A percentile compares a stretch with the other conserved stretches of the same genome.
phyloP scores from a whole-genome alignment of 177 flowering plant species.

The Vitis hybrid region DNA sequence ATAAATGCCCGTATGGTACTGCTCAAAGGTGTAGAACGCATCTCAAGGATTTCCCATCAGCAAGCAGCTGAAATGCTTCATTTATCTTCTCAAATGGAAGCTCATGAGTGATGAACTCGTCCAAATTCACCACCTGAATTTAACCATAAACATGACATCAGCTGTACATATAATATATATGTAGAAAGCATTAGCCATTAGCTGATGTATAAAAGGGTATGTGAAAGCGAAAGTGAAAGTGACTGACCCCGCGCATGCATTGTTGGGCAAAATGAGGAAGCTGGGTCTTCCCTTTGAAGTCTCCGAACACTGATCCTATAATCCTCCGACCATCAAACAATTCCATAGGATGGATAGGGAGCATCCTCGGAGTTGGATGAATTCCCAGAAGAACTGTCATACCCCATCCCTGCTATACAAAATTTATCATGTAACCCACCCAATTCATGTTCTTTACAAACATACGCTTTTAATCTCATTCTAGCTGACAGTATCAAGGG shows the following conservation, averaged over 20 bases:
- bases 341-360: slow-evolving; percentile 82
- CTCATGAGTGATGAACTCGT: slow-evolving; percentile 70
- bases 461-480: too few species aligned
- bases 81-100: slow-evolving; percentile 65
- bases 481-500: too few species aligned
- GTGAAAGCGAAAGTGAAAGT: background rate
- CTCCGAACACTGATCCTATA: slow-evolving; percentile 54
- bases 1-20: background rate
- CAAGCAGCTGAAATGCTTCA: slow-evolving; percentile 57
- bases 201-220: too few species aligned
- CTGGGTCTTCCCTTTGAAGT: slow-evolving; percentile 66
- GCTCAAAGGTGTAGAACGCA: slow-evolving; percentile 39
- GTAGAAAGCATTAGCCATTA: background rate
- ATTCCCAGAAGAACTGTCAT: slow-evolving; percentile 62
- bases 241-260: slow-evolving; percentile 58
- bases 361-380: slow-evolving; percentile 48
- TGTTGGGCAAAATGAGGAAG: slow-evolving; percentile 49
- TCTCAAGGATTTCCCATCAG: slow-evolving; percentile 55
- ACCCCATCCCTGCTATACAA: slow-evolving; percentile 63
- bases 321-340: slow-evolving; percentile 56
- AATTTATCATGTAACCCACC: background rate
- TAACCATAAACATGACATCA: background rate
- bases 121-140: slow-evolving; percentile 59
- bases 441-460: background rate
- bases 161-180: too few species aligned